A percentile compares a stretch with the other conserved stretches of the same genome.
Evolutionary conservation across 2,329 filamentous ascomycete species (phyloP).

Genomic region (Colletotrichum sidae): DNA sequence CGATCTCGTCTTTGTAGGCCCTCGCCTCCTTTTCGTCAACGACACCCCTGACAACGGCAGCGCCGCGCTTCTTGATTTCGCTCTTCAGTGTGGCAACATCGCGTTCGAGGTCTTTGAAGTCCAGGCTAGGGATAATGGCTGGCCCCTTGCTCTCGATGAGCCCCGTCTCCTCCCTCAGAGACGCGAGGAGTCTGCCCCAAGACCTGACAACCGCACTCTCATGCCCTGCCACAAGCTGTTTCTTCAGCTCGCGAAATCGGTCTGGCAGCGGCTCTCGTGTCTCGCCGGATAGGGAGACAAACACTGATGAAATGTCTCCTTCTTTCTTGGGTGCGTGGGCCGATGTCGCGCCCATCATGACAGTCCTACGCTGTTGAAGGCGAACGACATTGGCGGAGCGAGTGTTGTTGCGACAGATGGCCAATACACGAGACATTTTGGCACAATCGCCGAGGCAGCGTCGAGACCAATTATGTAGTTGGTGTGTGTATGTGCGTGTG

Average conservation of each 20-base stretch:
- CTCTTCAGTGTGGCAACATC: slow-evolving; percentile 50
- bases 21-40: slow-evolving; percentile 72
- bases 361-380: slow-evolving; percentile 8
- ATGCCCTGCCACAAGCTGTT: slow-evolving; percentile 60
- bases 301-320: slow-evolving; percentile 72
- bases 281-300: slow-evolving; percentile 67
- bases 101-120: slow-evolving; percentile 57
- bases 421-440: too few relatives aligned
- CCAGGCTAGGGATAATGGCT: slow-evolving; percentile 63
- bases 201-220: slow-evolving; percentile 59
- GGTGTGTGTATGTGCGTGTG: too few relatives aligned
- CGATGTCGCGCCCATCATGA: slow-evolving; percentile 29
- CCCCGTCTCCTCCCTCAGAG: slow-evolving; percentile 60
- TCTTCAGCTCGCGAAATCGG: slow-evolving; percentile 67
- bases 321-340: slow-evolving; percentile 57
- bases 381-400: not conserved
- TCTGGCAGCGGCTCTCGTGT: slow-evolving; percentile 60
- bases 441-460: too few relatives aligned
- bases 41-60: slow-evolving; percentile 73
- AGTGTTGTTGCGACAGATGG: too few relatives aligned
- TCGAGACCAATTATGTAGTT: too few relatives aligned
- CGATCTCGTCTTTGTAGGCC: slow-evolving; percentile 72
- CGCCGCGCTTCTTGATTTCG: slow-evolving; percentile 71
- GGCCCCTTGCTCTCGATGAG: slow-evolving; percentile 58
- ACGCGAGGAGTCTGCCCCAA: slow-evolving; percentile 61